Conservation (phyloP, 805 yeast species). For the Nakazawaea ernobii region DNA sequence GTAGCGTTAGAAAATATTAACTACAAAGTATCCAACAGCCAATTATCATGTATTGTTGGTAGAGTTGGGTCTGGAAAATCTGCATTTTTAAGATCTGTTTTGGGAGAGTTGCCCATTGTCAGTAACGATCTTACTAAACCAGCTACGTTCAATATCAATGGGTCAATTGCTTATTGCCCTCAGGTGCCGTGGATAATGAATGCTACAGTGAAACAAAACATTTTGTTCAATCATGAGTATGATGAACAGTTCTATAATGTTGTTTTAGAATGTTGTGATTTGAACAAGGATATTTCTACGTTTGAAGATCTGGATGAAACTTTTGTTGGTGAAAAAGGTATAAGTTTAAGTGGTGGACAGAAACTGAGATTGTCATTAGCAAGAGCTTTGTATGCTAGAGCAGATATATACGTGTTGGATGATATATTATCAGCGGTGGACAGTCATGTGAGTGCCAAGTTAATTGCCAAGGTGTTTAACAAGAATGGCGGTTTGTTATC, state of each 20-base stretch:
- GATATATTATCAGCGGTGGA: constrained; percentile 96
- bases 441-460: constrained; percentile 88
- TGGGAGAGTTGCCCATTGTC: constrained; percentile 47
- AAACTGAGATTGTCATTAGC: constrained; percentile 94
- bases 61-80: constrained; percentile 66
- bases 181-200: constrained; percentile 95
- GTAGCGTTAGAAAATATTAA: constrained; percentile 43
- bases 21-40: constrained; percentile 44
- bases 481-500: constrained; percentile 39
- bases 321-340: constrained; percentile 95
- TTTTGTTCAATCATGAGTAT: constrained; percentile 79
- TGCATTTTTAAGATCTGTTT: constrained; percentile 44
- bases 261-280: constrained; percentile 85
- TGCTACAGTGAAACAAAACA: constrained; percentile 86
- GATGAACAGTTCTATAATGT: constrained; percentile 76
- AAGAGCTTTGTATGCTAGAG: constrained; percentile 91
- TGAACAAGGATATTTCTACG: constrained; percentile 67
- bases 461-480: constrained; percentile 53
- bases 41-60: constrained; percentile 56
- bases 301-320: constrained; percentile 89
- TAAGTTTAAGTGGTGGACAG: constrained; percentile 94
- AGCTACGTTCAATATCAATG: constrained; percentile 22
- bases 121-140: constrained; percentile 21
- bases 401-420: constrained; percentile 85
- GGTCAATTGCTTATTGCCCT: constrained; percentile 53